phyloP scores from a whole-genome alignment of 1,284 basidiomycete genomes.

The Puccinia triticina region DNA sequence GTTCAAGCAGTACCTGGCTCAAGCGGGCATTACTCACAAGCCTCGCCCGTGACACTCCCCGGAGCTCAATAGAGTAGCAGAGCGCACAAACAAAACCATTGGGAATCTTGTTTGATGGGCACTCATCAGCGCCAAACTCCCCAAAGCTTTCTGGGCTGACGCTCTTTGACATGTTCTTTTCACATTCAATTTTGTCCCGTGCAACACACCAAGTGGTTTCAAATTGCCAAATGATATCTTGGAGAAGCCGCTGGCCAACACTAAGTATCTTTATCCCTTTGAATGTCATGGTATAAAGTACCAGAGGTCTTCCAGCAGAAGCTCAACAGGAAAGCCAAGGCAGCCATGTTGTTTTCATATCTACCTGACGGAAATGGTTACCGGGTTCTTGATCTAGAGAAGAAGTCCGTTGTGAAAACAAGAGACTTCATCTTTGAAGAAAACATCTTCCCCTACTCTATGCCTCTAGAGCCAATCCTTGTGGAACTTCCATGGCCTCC shows the following conservation, averaged over 20 bases:
- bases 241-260: not conserved
- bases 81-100: conserved; percentile 8
- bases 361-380: not conserved
- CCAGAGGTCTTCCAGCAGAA: not conserved
- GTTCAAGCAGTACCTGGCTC: not conserved
- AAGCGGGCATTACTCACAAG: not conserved
- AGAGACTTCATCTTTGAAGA: not conserved
- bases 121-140: not conserved
- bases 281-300: conserved; percentile 1
- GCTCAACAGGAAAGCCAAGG: not conserved
- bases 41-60: conserved; percentile 9
- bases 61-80: not conserved
- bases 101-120: not conserved
- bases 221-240: not conserved
- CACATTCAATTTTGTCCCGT: not conserved
- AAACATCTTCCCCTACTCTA: too few relatives aligned
- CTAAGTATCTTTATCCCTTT: not conserved
- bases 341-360: not conserved
- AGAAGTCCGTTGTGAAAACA: not conserved
- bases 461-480: too few relatives aligned
- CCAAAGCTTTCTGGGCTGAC: not conserved
- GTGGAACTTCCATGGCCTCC: too few relatives aligned
- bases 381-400: not conserved
- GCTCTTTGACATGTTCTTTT: not conserved
- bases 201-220: conserved; percentile 3